phyloP scores from a whole-genome alignment of 306 rosid genomes.

The Lathyrus tuberosus region DNA sequence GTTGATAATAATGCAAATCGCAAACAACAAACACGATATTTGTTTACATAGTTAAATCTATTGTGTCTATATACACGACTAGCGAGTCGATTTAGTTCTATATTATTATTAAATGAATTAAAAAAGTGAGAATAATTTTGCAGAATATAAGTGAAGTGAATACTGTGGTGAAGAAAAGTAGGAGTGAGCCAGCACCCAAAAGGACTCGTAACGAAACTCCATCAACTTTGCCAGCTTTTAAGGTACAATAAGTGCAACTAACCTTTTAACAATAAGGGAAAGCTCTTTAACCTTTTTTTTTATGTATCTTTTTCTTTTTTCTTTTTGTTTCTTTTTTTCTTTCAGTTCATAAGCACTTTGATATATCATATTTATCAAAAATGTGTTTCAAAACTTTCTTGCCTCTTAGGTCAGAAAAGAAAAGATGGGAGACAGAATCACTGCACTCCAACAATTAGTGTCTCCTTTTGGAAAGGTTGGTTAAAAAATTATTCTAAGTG shows the following conservation, averaged over 20 bases:
- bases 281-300: constrained; percentile 38
- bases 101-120: background rate
- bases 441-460: constrained; percentile 99
- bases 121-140: constrained; percentile 29
- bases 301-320: constrained; percentile 22
- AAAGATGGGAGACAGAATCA: constrained; percentile 99
- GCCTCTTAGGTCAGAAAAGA: constrained; percentile 86
- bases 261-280: constrained; percentile 39
- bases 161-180: constrained; percentile 72
- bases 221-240: constrained; percentile 95
- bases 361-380: constrained; percentile 41
- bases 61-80: too few relatives aligned
- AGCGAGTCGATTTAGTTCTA: too few relatives aligned
- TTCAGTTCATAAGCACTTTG: constrained; percentile 30
- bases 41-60: too few relatives aligned
- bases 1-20: too few relatives aligned
- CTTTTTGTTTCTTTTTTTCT: constrained; percentile 16
- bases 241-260: constrained; percentile 68
- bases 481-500: background rate
- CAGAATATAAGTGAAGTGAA: constrained; percentile 79
- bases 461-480: constrained; percentile 97
- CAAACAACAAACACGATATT: too few relatives aligned
- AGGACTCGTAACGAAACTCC: constrained; percentile 87
- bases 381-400: constrained; percentile 38
- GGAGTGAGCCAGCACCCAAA: constrained; percentile 69